Evolutionary conservation across 345 rosid species (phyloP).

Genomic region (Capsella bursapastoris): DNA sequence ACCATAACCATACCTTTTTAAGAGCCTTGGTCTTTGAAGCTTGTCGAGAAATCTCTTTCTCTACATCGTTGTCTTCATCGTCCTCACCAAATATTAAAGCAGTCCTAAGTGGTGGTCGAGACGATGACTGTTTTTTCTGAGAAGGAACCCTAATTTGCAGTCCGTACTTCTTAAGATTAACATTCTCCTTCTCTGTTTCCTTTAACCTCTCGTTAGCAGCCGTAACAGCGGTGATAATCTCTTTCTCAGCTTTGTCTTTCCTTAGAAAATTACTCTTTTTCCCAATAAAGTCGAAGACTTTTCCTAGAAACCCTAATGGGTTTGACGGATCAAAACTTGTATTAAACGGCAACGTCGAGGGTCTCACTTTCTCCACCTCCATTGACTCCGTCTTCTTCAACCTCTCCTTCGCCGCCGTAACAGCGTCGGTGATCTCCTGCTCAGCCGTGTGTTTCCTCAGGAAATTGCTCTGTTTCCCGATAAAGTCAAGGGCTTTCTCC

Average conservation of each 20-base stretch:
- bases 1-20: conserved; percentile 52
- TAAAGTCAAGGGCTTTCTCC: neutral
- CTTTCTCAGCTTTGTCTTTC: too few species aligned
- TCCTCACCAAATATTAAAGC: conserved; percentile 57
- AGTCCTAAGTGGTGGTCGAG: conserved; percentile 55
- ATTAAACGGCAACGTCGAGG: too few species aligned
- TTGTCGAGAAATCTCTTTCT: conserved; percentile 76
- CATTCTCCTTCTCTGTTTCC: neutral
- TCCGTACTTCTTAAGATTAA: conserved; percentile 76
- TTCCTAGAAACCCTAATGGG: too few species aligned
- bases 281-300: too few species aligned
- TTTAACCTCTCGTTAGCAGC: too few species aligned
- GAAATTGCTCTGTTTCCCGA: neutral
- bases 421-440: neutral
- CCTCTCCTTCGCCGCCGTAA: neutral
- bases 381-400: neutral
- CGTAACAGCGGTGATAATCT: too few species aligned
- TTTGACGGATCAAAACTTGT: too few species aligned
- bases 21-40: conserved; percentile 75
- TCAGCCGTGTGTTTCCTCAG: neutral
- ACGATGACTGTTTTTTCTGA: conserved; percentile 55
- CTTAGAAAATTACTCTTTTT: too few species aligned
- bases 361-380: too few species aligned
- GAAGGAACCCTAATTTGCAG: conserved; percentile 76
- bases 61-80: conserved; percentile 63